These are phyloP conservation scores for Pyrenochaeta sp. DNA, from an alignment of 2,329 filamentous ascomycete species.

Conservation along the genomic window DNA sequence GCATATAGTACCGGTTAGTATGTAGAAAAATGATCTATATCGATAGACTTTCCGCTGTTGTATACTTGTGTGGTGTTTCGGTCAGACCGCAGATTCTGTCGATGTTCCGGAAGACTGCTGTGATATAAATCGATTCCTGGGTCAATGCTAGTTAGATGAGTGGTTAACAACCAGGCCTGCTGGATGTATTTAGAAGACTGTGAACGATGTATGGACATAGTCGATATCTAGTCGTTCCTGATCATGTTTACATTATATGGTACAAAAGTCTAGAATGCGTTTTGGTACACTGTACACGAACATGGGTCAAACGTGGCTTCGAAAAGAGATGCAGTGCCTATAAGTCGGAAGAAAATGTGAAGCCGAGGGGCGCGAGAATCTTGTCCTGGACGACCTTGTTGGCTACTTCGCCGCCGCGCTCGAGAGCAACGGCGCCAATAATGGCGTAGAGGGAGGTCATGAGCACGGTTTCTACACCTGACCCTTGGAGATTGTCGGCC, in stretches of 20 bases:
- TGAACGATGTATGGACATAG: too few species aligned
- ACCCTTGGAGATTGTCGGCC: constrained; percentile 72
- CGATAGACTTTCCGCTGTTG: too few species aligned
- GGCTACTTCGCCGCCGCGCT: constrained; percentile 81
- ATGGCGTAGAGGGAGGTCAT: constrained; percentile 83
- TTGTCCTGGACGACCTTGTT: constrained; percentile 77
- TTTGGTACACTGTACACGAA: constrained; percentile 18
- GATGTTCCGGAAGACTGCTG: too few species aligned
- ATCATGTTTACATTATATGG: constrained; percentile 17
- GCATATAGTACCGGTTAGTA: too few species aligned
- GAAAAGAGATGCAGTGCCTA: constrained; percentile 6
- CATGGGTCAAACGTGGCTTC: background rate
- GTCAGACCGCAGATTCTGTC: too few species aligned
- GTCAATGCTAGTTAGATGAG: too few species aligned
- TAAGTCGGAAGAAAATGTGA: constrained; percentile 32
- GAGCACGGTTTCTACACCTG: constrained; percentile 77
- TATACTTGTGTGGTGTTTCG: too few species aligned
- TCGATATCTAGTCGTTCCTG: constrained; percentile 7
- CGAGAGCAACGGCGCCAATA: constrained; percentile 86
- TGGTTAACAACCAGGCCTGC: too few species aligned
- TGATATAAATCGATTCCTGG: too few species aligned
- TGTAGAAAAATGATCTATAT: too few species aligned
- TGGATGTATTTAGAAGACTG: too few species aligned
- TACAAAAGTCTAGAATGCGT: constrained; percentile 8
- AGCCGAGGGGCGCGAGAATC: constrained; percentile 65